Evolutionary conservation across 768 basidiomycete species (phyloP).

Genomic region (Trichaptum fuscoviolaceum): DNA sequence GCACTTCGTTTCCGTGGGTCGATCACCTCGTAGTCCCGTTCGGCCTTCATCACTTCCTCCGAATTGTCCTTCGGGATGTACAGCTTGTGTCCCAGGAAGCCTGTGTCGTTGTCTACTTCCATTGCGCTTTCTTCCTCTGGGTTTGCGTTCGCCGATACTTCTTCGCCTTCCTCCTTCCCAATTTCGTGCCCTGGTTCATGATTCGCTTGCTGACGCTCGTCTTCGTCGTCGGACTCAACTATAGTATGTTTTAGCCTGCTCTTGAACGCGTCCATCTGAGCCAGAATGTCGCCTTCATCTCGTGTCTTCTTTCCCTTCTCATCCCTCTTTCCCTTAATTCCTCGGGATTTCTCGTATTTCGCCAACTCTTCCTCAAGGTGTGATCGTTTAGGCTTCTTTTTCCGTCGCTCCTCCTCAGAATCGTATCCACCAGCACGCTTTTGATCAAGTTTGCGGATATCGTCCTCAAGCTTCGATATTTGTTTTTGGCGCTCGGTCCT

Average conservation of each 20-base stretch:
- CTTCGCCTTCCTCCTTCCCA: constrained; percentile 11
- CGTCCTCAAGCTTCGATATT: constrained; percentile 84
- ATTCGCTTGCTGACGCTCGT: constrained; percentile 15
- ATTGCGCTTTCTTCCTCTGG: constrained; percentile 45
- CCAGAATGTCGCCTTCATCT: constrained; percentile 70
- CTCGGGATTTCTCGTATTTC: constrained; percentile 68
- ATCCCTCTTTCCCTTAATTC: constrained; percentile 42
- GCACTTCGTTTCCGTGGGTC: constrained; percentile 73
- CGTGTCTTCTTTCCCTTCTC: constrained; percentile 45
- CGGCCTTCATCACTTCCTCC: constrained; percentile 71
- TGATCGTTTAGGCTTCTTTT: constrained; percentile 56
- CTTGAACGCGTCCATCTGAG: constrained; percentile 64
- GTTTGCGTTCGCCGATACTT: constrained; percentile 17
- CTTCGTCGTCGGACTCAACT: constrained; percentile 17
- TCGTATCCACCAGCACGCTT: constrained; percentile 50
- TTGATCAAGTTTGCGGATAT: constrained; percentile 73
- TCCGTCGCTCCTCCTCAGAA: constrained; percentile 60
- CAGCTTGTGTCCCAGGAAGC: constrained; percentile 67
- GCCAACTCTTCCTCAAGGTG: constrained; percentile 77
- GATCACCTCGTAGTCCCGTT: constrained; percentile 86
- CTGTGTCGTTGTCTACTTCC: constrained; percentile 75
- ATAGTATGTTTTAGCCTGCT: constrained; percentile 54
- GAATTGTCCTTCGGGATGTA: constrained; percentile 75
- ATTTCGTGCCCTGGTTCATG: constrained; percentile 13
- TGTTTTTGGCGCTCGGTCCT: constrained; percentile 50